These are phyloP conservation scores for Davidsoniella virescens DNA, from an alignment of 2,329 filamentous ascomycete genomes.

Conservation along the genomic window DNA sequence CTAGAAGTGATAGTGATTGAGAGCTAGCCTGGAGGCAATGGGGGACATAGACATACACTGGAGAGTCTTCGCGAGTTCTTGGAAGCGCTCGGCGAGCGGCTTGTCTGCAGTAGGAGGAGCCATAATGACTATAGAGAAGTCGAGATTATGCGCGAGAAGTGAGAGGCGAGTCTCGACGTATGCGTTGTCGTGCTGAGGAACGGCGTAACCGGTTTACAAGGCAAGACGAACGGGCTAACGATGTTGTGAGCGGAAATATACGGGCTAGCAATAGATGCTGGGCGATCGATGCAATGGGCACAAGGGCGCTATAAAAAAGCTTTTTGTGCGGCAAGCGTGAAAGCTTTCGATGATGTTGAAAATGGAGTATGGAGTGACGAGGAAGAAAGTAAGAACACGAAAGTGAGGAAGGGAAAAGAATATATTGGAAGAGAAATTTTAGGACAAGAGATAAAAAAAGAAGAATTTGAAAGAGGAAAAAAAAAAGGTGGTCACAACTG, in stretches of 20 bases:
- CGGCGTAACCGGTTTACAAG: not conserved
- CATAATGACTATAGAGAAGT: slow-evolving; percentile 9
- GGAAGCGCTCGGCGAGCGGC: slow-evolving; percentile 58
- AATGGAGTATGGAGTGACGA: not conserved
- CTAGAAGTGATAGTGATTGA: not conserved
- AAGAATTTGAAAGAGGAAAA: slow-evolving; percentile 3
- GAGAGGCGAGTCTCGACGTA: not conserved
- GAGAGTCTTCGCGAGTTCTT: slow-evolving; percentile 69
- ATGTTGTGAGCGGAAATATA: not conserved
- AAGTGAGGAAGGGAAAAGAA: slow-evolving; percentile 2
- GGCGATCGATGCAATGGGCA: not conserved
- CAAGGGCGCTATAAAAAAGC: not conserved
- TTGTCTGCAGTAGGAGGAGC: slow-evolving; percentile 48
- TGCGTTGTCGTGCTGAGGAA: not conserved
- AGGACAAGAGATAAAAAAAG: not conserved
- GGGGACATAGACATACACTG: slow-evolving; percentile 52
- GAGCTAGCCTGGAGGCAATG: not conserved
- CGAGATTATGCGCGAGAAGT: not conserved
- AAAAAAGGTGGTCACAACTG: slow-evolving; percentile 6
- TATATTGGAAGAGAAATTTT: not conserved
- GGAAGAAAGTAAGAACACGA: not conserved
- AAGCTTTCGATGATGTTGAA: not conserved
- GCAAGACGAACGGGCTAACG: no score
- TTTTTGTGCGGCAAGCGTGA: not conserved
- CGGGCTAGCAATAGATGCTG: not conserved